A percentile compares a stretch with the other conserved stretches of the same genome.
These are phyloP conservation scores for Aspergillus luchuensis DNA, from an alignment of 2,329 filamentous ascomycete species.

Conservation along the genomic window DNA sequence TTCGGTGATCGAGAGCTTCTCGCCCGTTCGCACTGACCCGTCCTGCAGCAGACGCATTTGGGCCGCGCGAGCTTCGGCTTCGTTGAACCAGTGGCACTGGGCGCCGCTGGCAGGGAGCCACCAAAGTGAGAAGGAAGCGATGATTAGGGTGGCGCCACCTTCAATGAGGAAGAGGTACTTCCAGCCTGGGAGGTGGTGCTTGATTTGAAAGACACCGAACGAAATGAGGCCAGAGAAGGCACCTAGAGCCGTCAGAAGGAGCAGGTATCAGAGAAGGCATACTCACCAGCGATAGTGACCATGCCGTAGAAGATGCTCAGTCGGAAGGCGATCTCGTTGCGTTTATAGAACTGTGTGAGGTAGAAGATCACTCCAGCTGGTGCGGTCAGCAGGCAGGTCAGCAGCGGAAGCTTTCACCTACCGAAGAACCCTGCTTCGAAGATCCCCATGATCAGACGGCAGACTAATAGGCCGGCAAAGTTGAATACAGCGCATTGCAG, in stretches of 20 bases:
- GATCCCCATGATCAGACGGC: slow-evolving; percentile 10
- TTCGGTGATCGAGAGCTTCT: slow-evolving; percentile 33
- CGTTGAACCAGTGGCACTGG: slow-evolving; percentile 43
- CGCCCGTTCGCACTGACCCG: slow-evolving; percentile 34
- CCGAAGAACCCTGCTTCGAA: slow-evolving; percentile 13
- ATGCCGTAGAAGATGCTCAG: slow-evolving; percentile 36
- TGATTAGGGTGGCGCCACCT: slow-evolving; percentile 42
- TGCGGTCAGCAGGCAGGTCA: not conserved
- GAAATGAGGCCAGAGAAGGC: slow-evolving; percentile 38
- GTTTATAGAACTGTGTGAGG: slow-evolving; percentile 31
- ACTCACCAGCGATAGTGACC: slow-evolving; percentile 27
- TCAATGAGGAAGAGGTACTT: slow-evolving; percentile 52
- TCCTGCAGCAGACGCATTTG: slow-evolving; percentile 40
- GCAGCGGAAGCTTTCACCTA: not conserved
- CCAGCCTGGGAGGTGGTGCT: slow-evolving; percentile 40
- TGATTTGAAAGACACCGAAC: slow-evolving; percentile 46
- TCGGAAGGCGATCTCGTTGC: slow-evolving; percentile 31
- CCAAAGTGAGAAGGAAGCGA: slow-evolving; percentile 43
- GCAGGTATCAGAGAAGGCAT: not conserved
- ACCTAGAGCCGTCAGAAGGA: not conserved
- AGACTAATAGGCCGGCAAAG: slow-evolving; percentile 8
- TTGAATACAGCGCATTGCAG: slow-evolving; percentile 4
- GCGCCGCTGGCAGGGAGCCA: slow-evolving; percentile 44
- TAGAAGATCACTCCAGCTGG: slow-evolving; percentile 19
- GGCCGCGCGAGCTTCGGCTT: slow-evolving; percentile 41